These are phyloP conservation scores for Pholiota microspora DNA, from an alignment of 768 basidiomycete genomes.

Conservation along the genomic window DNA sequence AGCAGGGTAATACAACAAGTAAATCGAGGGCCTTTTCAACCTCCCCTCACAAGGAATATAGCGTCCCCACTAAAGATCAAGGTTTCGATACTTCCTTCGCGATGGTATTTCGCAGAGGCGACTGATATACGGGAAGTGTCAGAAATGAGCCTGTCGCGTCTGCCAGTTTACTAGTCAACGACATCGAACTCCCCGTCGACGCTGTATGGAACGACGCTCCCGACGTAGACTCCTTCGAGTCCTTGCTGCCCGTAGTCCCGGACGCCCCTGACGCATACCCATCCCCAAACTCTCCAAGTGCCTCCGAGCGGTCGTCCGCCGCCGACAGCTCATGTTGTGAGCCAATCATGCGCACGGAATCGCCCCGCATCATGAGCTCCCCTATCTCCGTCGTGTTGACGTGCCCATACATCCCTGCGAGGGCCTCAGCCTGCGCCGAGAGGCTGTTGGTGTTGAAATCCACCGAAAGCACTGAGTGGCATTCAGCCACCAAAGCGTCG, in stretches of 20 bases:
- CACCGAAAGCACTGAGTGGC: no score
- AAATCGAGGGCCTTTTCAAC: no score
- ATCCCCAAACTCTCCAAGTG: constrained; percentile 12
- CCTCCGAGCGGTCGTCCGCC: constrained; percentile 14
- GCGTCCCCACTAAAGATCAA: background rate
- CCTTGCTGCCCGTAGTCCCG: constrained; percentile 12
- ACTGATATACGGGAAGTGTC: background rate
- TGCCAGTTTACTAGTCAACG: constrained; percentile 10
- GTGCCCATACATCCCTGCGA: constrained; percentile 22
- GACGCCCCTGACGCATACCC: constrained; percentile 14
- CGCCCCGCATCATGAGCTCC: constrained; percentile 24
- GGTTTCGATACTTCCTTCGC: background rate
- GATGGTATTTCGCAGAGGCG: background rate
- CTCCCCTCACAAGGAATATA: background rate
- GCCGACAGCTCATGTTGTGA: constrained; percentile 3
- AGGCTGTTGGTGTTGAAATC: no score
- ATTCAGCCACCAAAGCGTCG: no score
- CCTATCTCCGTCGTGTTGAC: constrained; percentile 21
- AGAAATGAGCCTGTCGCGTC: constrained; percentile 11
- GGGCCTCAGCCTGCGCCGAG: constrained; percentile 28
- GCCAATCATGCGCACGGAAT: constrained; percentile 26
- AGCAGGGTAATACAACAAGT: constrained; percentile 5
- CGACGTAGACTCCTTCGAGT: background rate
- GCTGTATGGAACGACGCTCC: constrained; percentile 15
- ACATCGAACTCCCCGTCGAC: constrained; percentile 9